Base-by-base conservation (phyloP, 495 filamentous ascomycete genomes). In the Aeminium ludgeri region DNA sequence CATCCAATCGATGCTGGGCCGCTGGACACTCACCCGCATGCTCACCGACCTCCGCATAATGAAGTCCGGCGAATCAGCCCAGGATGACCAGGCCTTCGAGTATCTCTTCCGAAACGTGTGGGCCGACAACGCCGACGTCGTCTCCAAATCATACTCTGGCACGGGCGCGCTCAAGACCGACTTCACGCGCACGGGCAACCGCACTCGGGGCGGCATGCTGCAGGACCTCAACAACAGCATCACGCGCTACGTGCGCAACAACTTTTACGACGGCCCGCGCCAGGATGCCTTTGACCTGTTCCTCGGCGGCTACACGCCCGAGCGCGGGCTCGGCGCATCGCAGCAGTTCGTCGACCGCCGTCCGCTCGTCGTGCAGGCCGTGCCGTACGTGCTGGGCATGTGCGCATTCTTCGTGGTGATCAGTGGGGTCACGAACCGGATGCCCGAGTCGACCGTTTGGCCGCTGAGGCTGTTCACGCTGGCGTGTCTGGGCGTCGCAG, bases 201-300 rank as follows among this genome's bases (percentile, higher is more conserved):
- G 89, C 13, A 96, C 87, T 10, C 81, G 72, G 27, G 75, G 70
- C 2, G 89, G 89, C 31, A 76, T 77, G 43, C 49, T 91, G 20
- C 80, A 83, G 53, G 89, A 97, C 59, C 57, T 79, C 27, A 78
- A 70, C 40, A 85, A 93, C 38, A 87, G 84, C 1, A 65, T 82
- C 31, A 86, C 76, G 3, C 70, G 89, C 42, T 97, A 93, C 61
- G 65, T 85, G 23, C 67, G 66, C 34, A 96, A 96, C 57, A 95
- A 96, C 57, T 95, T 95, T 59, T 56, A 74, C 37, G 89, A 97
- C 52, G 89, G 89, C 0, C 83, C 91, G 13, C 67, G 83, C 34
- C 89, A 97, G 60, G 89, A 97, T 60, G 84, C 80, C 0, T 96
- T 87, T 50, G 89, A 97, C 56, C 66, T 97, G 10, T 95, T 97